Evolutionary conservation across 1,139 yeast genomes (phyloP), one percentile per base, ranked within the genome.

Genomic region (Trichomonascaceae sp.): DNA sequence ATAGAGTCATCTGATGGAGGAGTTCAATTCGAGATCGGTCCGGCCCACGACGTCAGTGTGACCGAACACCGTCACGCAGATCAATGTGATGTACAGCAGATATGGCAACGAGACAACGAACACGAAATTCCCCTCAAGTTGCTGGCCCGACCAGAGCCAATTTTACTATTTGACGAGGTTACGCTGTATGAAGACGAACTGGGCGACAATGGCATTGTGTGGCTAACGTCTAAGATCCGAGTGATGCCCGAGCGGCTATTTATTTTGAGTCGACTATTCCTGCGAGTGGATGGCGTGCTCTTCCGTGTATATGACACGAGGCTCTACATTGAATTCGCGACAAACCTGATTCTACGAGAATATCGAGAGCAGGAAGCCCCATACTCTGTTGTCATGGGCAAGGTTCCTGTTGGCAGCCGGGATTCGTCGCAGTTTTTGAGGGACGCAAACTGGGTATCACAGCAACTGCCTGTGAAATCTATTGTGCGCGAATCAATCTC

Each of bases 181-280:
- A 73, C 82, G 5, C 62, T 92, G 23, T 92, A 72, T 51, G 99
- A 89, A 52, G 98, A 89, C 51, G 99, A 89, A 53, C 64, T 89
- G 37, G 98, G 94, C 3, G 99, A 89, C 55, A 89, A 89, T 54
- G 99, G 99, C 3, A 79, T 84, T 17, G 74, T 92, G 0, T 69
- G 82, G 37, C 59, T 82, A 35, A 73, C 76, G 35, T 74, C 77
- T 22, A 85, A 85, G 54, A 71, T 92, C 18, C 63, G 99, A 44
- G 96, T 85, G 2, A 92, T 89, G 97, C 76, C 78, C 4, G 71
- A 77, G 32, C 71, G 95, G 40, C 54, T 89, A 41, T 60, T 89
- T 29, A 45, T 89, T 26, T 62, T 89, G 32, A 71, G 77, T 35
- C 67, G 98, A 32, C 71, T 87, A 46, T 89, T 82, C 54, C 58